A percentile compares a stretch with the other conserved stretches of the same genome.
Evolutionary conservation across 768 basidiomycete genomes (phyloP).

Genomic region (Russula brevipes): DNA sequence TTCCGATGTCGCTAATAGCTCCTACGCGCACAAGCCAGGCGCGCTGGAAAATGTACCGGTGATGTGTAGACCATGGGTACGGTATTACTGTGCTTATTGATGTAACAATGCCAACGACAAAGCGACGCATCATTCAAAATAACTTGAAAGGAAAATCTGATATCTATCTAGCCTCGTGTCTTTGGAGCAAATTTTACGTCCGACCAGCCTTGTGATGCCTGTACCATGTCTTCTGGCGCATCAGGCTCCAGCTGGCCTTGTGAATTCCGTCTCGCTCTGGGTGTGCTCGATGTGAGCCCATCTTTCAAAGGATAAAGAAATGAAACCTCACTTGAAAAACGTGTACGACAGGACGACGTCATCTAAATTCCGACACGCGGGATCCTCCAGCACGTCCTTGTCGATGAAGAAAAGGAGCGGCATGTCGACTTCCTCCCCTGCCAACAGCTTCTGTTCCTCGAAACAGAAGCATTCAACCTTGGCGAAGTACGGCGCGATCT

Average conservation of each 20-base stretch:
- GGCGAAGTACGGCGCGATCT: conserved; percentile 98
- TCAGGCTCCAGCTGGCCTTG: conserved; percentile 89
- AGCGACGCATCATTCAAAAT: neutral
- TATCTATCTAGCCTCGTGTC: conserved; percentile 27
- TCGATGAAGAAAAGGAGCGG: conserved; percentile 99
- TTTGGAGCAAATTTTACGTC: conserved; percentile 48
- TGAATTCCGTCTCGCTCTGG: conserved; percentile 79
- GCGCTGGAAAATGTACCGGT: no score
- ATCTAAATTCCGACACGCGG: conserved; percentile 76
- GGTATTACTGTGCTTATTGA: no score
- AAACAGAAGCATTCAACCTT: conserved; percentile 99
- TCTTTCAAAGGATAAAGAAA: neutral
- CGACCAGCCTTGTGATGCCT: conserved; percentile 74
- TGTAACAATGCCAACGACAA: neutral
- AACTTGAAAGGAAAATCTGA: neutral
- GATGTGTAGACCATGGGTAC: no score
- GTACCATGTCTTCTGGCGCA: conserved; percentile 71
- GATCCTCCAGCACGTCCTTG: conserved; percentile 93
- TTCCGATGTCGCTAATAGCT: no score
- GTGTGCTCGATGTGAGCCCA: neutral
- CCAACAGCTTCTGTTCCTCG: conserved; percentile 92
- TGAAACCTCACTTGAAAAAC: conserved; percentile 76
- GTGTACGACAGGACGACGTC: conserved; percentile 95
- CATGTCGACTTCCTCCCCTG: conserved; percentile 96
- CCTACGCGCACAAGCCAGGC: no score